Base-by-base conservation (phyloP, 2,329 filamentous ascomycete species). In the Venturia nashicola region DNA sequence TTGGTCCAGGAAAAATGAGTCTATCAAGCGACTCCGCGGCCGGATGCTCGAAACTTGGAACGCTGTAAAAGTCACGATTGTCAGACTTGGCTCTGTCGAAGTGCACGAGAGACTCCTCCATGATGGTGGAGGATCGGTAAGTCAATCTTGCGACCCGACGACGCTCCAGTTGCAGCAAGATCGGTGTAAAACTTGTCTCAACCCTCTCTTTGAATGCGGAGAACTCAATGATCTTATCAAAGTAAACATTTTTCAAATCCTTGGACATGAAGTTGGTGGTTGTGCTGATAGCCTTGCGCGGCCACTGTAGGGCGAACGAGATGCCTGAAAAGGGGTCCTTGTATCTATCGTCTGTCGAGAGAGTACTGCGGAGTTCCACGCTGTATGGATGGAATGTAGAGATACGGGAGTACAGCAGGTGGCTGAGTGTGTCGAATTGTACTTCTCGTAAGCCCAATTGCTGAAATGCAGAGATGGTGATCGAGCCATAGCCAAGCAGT, bases 181-280 rank as follows among this genome's bases (percentile, higher is more conserved):
- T 34, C n/a, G 27, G 16, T 32, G 60, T 59, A 36, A 54, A 59
- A n/a, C 39, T 48, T 14, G 36, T 59, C 64, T 48, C 44, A n/a
- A 65, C 14, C 14, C 54, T 64, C 20, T 43, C 51, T 20, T 48
- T 59, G 40, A 65, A 59, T 16, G 20, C 61, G n/a, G 36, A 34
- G 51, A 65, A 63, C 32, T 65, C 64, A 18, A 55, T 23, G 27
- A 64, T 36, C 32, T 65, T 65, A 40, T 65, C 64, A 61, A 64
- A 65, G 48, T 36, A 43, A 20, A 65, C 34, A 43, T 23, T 64
- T 7, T 59, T 48, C 44, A 65, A 60, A n/a, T 39, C 44, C 36
- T 65, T 46, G 32, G 48, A 39, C 60, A 65, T 59, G 16, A 57
- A 39, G 2, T 32, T 54, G 8, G 40, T 39, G 14, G 36, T 44